Evolutionary conservation across 2,329 filamentous ascomycete genomes (phyloP), one percentile per base, ranked within the genome.

Genomic region (Ascochyta koolunga): DNA sequence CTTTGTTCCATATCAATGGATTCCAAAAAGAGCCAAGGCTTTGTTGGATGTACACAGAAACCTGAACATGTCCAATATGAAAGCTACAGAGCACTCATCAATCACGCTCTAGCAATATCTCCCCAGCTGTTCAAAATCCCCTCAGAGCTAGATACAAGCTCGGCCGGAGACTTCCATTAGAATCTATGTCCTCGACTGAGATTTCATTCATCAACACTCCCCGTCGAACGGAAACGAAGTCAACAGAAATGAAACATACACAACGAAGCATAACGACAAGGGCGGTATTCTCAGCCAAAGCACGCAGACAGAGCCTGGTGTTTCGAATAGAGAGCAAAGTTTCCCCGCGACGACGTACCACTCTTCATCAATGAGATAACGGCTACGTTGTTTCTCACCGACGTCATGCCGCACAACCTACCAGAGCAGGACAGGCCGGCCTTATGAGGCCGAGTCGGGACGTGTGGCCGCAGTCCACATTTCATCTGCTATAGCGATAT

Each of bases 241-340:
- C 6, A 19, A 9, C 11, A 5, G 18, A 24, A 9, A 10, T 25
- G 15, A 22, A 15, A 3, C 29, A 44, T 48, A 3, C 29, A 44
- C 44, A 25, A 39, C 27, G 39, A 11, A 21, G 27, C 21, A 44
- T 35, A 37, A 47, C 44, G 33, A 11, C 18, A 6, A 39, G 6
- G 19, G 39, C 27, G 25, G 33, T 32, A 39, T n/a, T 48, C 44
- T 54, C 44, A 44, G 33, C 50, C 39, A 29, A 29, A 19, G 15
- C 40, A 44, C 16, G 39, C 16, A 22, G 33, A 29, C 21, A 19
- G n/a, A n/a, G n/a, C n/a, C 33, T 43, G 25, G 25, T 31, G 50
- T 54, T 54, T 54, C 50, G 39, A 35, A 48, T 53, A 48, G 21
- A 53, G 11, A 38, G 36, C 3, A 42, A 48, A 9, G 50, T 43